Conservation (phyloP, 1,139 yeast species). For the Eremothecium coryli region DNA sequence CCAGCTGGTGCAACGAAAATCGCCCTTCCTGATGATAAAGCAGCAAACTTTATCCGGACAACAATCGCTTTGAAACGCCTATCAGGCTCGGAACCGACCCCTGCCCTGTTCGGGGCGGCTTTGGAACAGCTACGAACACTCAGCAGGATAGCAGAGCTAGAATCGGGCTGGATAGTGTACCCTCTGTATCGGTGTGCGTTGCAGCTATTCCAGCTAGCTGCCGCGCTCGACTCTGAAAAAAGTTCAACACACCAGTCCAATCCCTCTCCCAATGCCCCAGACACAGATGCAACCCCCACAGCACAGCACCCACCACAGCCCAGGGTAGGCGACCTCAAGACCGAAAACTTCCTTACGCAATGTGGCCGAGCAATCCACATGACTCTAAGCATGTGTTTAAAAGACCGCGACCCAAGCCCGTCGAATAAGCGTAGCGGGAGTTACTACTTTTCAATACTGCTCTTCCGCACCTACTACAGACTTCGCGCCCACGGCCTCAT, state of each 20-base stretch:
- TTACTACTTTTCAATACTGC: constrained; percentile 63
- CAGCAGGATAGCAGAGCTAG: constrained; percentile 54
- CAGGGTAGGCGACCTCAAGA: constrained; percentile 14
- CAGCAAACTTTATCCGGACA: constrained; percentile 5
- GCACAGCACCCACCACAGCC: constrained; percentile 7
- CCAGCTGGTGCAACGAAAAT: background rate
- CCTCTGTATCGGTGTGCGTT: constrained; percentile 48
- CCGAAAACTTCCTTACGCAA: constrained; percentile 35
- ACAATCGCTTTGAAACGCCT: constrained; percentile 2
- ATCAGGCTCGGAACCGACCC: constrained; percentile 6
- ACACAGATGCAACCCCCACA: background rate
- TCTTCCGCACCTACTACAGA: constrained; percentile 64
- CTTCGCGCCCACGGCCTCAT: constrained; percentile 68
- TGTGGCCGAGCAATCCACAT: constrained; percentile 59
- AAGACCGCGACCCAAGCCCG: constrained; percentile 58
- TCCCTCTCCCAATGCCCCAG: background rate
- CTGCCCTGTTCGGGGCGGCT: constrained; percentile 31
- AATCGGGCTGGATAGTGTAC: constrained; percentile 58
- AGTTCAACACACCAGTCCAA: background rate
- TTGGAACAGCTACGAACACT: constrained; percentile 40
- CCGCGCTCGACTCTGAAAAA: constrained; percentile 6
- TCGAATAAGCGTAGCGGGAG: constrained; percentile 56
- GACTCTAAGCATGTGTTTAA: constrained; percentile 68
- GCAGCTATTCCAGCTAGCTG: constrained; percentile 38
- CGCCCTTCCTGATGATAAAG: constrained; percentile 6